Evolutionary conservation across 2,329 filamentous ascomycete genomes (phyloP), one percentile per base, ranked within the genome.

Genomic region (Beauveria asiatica): DNA sequence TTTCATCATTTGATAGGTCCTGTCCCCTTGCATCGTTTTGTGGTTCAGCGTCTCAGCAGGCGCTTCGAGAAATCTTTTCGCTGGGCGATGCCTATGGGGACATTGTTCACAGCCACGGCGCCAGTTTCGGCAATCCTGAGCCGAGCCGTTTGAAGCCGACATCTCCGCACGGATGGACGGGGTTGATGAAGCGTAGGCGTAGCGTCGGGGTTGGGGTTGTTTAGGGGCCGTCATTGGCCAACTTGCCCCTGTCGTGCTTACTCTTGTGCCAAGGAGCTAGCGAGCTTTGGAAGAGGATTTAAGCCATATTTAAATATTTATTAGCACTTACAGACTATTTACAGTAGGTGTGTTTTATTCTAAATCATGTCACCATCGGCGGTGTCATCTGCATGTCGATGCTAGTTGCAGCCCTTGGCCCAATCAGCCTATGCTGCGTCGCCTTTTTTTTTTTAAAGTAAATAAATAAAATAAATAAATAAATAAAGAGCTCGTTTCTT

Each of bases 91-190:
- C 7, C 11, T 48, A 46, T 51, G 48, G 17, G 11, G 23, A 10
- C 53, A 9, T n/a, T 8, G 17, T 25, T 51, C 48, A 59, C 56
- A 59, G 48, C 56, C 56, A 52, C 56, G 52, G 42, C 46, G 27
- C 45, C 16, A 10, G 55, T 21, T 27, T 42, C 55, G 55, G 55
- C 45, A 57, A 39, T 7, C 10, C 13, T n/a, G 45, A 30, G 21
- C 55, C 55, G 55, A 50, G 7, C 55, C 45, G 44, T 49, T 49
- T 30, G 17, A 25, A 25, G 46, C 23, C 9, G 17, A 3, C 17
- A 27, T 11, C 8, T 33, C 48, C 17, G 23, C 13, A 30, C 13
- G 33, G 33, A 6, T 16, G 33, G 21, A 33, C 48, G 25, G n/a
- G 2, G 11, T n/a, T 21, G 27, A 21, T 46, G 41, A 13, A 39